Evolutionary conservation across 768 basidiomycete genomes (phyloP), one percentile per base, ranked within the genome.

Genomic region (Boletus sp.): DNA sequence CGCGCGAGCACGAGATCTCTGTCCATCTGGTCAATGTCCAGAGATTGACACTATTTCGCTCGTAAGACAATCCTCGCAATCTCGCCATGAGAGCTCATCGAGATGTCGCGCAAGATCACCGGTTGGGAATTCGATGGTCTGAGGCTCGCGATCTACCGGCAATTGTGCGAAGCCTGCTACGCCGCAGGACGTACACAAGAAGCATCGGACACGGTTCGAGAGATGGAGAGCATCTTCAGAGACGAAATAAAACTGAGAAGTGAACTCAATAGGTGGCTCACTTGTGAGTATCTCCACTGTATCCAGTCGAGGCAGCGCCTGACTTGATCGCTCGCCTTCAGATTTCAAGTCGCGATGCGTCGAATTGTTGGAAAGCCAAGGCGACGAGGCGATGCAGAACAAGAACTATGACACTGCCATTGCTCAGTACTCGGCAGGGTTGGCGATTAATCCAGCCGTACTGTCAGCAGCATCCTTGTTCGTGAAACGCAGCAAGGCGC

Each of bases 61-160:
- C 0, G 65, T 66, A 47, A 61, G 62, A 8, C 2, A 20, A 36
- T 40, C 7, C 15, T 32, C 36, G 0, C 10, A 2, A 50, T 46
- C n/a, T 45, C 7, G 8, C 3, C 1, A 8, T 1, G 29, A 32
- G 30, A 47, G 11, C n/a, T 51, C 5, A 41, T 9, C 7, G 10
- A 41, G 28, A 51, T 14, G n/a, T 9, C 14, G 4, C 40, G 4
- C 42, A 37, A 64, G 65, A 46, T 64, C 15, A 61, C 37, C 9
- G 55, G 65, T 18, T 66, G 65, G 65, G 35, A 30, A 11, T 64
- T 66, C 30, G 55, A 55, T 36, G 57, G 12, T 11, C 32, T 67
- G 30, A 54, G 46, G 41, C 42, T 59, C 35, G 5, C 42, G 11
- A 47, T 66, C 20, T 33, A 55, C 33, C 57, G 10, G 14, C 41